Conservation (phyloP, 2,329 filamentous ascomycete species). For the Alternaria triticimaculans region DNA sequence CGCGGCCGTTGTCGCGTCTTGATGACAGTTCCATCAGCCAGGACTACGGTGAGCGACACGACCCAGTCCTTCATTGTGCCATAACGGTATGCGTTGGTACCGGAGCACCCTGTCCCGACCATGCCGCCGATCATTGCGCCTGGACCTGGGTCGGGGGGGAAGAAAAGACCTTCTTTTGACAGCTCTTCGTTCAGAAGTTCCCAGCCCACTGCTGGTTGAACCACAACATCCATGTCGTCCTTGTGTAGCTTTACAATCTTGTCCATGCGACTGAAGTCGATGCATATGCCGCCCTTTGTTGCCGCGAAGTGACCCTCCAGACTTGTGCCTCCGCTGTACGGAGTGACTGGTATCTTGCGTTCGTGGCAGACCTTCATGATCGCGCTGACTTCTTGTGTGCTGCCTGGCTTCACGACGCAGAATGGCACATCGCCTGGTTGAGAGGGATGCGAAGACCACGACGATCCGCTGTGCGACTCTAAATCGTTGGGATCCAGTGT, state of each 20-base stretch:
- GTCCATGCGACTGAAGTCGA: constrained; percentile 88
- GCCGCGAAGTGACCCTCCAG: constrained; percentile 88
- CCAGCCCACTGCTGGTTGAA: constrained; percentile 78
- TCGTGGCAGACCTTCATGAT: constrained; percentile 89
- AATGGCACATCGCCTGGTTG: constrained; percentile 55
- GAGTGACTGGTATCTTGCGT: constrained; percentile 82
- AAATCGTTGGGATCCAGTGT: constrained; percentile 63
- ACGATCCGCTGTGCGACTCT: constrained; percentile 65
- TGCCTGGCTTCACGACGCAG: constrained; percentile 75
- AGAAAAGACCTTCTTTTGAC: constrained; percentile 76
- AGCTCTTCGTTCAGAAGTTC: constrained; percentile 83
- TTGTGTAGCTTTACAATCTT: constrained; percentile 78
- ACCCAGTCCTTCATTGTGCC: constrained; percentile 98
- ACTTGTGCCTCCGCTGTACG: constrained; percentile 86
- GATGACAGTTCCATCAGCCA: constrained; percentile 88
- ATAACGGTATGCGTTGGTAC: constrained; percentile 90
- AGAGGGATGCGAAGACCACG: constrained; percentile 65
- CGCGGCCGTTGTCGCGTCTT: constrained; percentile 87
- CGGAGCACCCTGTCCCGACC: constrained; percentile 77
- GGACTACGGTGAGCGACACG: constrained; percentile 81
- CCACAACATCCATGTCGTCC: constrained; percentile 66
- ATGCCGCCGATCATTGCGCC: constrained; percentile 92
- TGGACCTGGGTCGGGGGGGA: constrained; percentile 89
- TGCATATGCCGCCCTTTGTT: constrained; percentile 80
- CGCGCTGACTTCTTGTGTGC: constrained; percentile 81